These are phyloP conservation scores for Coemansia erecta DNA, from an alignment of 192 early-diverging fungal species.

Conservation along the genomic window DNA sequence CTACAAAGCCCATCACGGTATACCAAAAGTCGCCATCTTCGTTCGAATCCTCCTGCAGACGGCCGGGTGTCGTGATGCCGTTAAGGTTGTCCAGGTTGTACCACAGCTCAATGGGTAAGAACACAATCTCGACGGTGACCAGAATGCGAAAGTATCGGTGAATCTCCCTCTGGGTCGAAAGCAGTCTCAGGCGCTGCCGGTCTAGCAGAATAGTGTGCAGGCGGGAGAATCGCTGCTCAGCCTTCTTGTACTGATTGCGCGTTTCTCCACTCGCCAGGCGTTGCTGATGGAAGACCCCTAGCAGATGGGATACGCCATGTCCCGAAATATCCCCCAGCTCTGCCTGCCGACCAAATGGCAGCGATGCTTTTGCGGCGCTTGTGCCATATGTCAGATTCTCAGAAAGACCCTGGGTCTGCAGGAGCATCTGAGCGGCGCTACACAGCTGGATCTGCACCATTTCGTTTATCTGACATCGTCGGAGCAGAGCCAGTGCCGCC, in stretches of 20 bases:
- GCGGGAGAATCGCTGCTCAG: constrained; percentile 39
- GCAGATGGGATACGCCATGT: background rate
- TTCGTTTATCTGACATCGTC: constrained; percentile 44
- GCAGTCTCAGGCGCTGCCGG: constrained; percentile 34
- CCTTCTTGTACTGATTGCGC: constrained; percentile 32
- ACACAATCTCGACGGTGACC: constrained; percentile 39
- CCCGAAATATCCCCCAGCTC: constrained; percentile 11
- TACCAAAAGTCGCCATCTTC: constrained; percentile 40
- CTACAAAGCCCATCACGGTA: constrained; percentile 30
- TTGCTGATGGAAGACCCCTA: constrained; percentile 13
- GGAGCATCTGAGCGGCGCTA: constrained; percentile 4
- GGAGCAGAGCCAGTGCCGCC: constrained; percentile 39
- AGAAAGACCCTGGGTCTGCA: background rate
- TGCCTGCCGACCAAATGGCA: constrained; percentile 13
- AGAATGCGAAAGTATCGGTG: constrained; percentile 45
- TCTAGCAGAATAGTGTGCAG: constrained; percentile 48
- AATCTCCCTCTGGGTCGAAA: constrained; percentile 33
- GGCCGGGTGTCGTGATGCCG: constrained; percentile 36
- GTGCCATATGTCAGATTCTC: background rate
- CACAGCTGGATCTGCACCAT: constrained; percentile 29
- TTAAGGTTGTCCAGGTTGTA: constrained; percentile 44
- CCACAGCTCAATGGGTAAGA: constrained; percentile 51
- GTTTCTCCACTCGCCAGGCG: background rate
- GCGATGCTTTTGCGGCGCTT: constrained; percentile 1
- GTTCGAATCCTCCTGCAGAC: constrained; percentile 21